A percentile compares a stretch with the other conserved stretches of the same genome.
phyloP scores from a whole-genome alignment of 2,329 filamentous ascomycete genomes.

The Ascochyta pisi region DNA sequence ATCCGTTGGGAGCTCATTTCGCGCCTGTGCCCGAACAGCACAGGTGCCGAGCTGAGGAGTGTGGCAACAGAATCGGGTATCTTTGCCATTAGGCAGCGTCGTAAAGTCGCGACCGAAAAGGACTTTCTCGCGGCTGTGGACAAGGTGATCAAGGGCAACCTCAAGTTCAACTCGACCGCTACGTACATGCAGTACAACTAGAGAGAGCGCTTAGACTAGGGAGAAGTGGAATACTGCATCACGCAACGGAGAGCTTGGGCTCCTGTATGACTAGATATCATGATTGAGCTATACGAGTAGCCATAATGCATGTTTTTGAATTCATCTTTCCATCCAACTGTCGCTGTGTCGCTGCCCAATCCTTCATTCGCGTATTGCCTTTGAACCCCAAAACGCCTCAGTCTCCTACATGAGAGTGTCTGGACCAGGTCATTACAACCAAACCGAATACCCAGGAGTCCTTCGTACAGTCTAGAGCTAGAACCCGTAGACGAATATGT shows the following conservation, averaged over 20 bases:
- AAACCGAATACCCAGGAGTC: too few species aligned
- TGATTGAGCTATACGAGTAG: slow-evolving; percentile 12
- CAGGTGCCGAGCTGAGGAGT: slow-evolving; percentile 92
- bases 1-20: slow-evolving; percentile 99
- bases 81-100: slow-evolving; percentile 85
- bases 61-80: slow-evolving; percentile 98
- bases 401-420: too few species aligned
- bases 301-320: slow-evolving; percentile 8
- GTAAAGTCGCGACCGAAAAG: slow-evolving; percentile 99
- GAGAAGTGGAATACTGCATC: neutral
- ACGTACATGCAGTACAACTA: slow-evolving; percentile 99
- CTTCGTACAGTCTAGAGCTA: too few species aligned
- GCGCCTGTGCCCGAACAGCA: slow-evolving; percentile 94
- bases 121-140: slow-evolving; percentile 97
- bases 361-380: too few species aligned
- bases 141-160: slow-evolving; percentile 98
- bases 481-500: too few species aligned
- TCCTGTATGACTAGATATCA: slow-evolving; percentile 17
- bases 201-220: slow-evolving; percentile 20
- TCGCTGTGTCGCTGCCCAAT: neutral
- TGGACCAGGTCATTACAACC: too few species aligned
- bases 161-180: slow-evolving; percentile 99
- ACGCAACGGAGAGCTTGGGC: neutral
- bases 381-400: too few species aligned
- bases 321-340: neutral